Evolutionary conservation across 495 filamentous ascomycete species (phyloP).

Genomic region (Trichoderma reesei): DNA sequence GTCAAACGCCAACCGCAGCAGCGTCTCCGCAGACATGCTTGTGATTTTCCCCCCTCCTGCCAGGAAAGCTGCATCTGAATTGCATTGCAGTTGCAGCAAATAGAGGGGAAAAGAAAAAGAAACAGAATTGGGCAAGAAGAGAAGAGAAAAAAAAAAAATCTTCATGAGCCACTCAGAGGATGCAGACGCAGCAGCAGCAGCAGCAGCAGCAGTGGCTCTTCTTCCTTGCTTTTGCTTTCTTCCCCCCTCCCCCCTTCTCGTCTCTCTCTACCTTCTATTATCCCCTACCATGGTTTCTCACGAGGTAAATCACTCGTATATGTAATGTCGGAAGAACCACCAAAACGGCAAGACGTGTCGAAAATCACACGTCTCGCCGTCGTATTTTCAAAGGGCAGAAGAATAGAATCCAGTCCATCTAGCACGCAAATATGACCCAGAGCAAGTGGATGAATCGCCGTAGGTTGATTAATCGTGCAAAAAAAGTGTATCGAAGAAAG

Average conservation of each 20-base stretch:
- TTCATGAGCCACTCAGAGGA: neutral
- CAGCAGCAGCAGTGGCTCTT: neutral
- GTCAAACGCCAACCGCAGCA: neutral
- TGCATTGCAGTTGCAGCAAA: too few relatives aligned
- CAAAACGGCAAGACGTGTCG: neutral
- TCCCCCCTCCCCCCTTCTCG: too few relatives aligned
- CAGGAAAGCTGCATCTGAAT: neutral
- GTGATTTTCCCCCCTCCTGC: neutral
- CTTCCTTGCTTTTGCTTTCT: too few relatives aligned
- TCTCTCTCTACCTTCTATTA: too few relatives aligned
- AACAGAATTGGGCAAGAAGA: too few relatives aligned
- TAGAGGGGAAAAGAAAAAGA: too few relatives aligned
- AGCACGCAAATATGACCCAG: slow-evolving; percentile 44
- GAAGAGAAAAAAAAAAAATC: neutral
- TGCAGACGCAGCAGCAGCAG: neutral
- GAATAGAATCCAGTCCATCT: slow-evolving; percentile 21
- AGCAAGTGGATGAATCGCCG: slow-evolving; percentile 32
- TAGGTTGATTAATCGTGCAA: slow-evolving; percentile 45
- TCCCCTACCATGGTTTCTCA: too few relatives aligned
- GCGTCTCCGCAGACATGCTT: neutral
- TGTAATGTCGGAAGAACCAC: slow-evolving; percentile 9
- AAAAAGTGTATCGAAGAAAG: slow-evolving; percentile 28
- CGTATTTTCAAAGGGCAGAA: slow-evolving; percentile 5
- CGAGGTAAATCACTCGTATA: too few relatives aligned
- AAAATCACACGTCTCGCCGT: slow-evolving; percentile 5